Base-by-base conservation (phyloP, 2,329 filamentous ascomycete species). In the Hypocrella siamensis region DNA sequence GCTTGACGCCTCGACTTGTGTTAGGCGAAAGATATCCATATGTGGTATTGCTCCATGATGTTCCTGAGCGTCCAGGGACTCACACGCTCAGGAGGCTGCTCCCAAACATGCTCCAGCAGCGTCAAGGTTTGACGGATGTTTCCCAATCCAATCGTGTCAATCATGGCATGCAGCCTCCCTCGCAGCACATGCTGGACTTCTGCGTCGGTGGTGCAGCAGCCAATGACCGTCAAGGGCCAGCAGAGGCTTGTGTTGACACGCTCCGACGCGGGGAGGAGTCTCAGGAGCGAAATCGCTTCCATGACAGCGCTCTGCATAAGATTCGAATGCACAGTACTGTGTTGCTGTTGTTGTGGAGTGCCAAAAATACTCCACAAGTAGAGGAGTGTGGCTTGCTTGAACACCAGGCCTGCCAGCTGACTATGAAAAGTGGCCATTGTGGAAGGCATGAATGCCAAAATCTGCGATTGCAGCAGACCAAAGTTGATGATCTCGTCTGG, bases 11-110 rank as follows among this genome's bases (percentile, higher is more conserved):
- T 21, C 3, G 14, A 16, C 3, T 5, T 7, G 18, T 12, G n/a
- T 48, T 42, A 63, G 15, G 60, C 61, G 46, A 64, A 63, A 3
- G 60, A 64, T 26, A 63, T 63, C 59, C 57, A 61, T 19, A 63
- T 61, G 35, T 60, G 54, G 24, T 56, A 49, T 17, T 60, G 47
- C 21, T 58, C 52, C 58, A 65, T 64, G n/a, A 55, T 51, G 9
- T 48, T 49, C 30, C 53, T 60, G 17, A 65, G 46, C 28, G 47
- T 54, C 61, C 61, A 65, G 2, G 61, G 61, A 4, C 54, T 51
- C 0, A 47, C 42, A 4, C 47, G 35, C 1, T 46, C 44, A 0
- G 33, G 29, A 0, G 55, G 47, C 31, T 48, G 40, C 16, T 44
- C 46, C 61, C 61, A 64, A 25, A 64, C 50, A 34, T 53, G 52